Base-by-base conservation (phyloP, 305 asterid species). In the Rubia peregrina region DNA sequence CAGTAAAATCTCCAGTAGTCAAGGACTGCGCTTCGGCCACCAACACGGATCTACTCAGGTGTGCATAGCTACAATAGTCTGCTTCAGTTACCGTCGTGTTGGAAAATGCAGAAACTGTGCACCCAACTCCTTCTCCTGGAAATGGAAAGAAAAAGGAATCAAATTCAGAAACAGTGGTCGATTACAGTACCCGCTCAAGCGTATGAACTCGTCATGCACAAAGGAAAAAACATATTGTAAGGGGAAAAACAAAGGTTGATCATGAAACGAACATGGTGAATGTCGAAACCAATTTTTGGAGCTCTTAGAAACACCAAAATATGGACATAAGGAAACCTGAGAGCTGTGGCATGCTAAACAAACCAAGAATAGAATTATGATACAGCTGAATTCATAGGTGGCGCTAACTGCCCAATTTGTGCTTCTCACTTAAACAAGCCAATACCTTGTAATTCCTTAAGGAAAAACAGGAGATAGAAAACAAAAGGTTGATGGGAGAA, bases 61-160 rank as follows among this genome's bases (percentile, higher is more conserved):
- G 80, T 44, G 89, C 72, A 71, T 80, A 84, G 7, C 86, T 94
- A 59, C 98, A 93, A 30, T 90, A 88, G 65, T 84, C 96, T 33
- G 82, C 92, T 75, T 79, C 90, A 76, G 75, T 56, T 26, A 88
- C 88, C 56, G 26, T 65, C 62, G 71, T 75, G 9, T 79, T 84
- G 24, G 81, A 71, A 68, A 69, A 78, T 40, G 76, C 71, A n/a
- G 85, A 72, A 69, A 85, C 84, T 44, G 86, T 78, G 44, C 88
- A 63, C 26, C 94, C 96, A 30, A 93, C 85, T 82, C 94, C 97
- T 85, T 93, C 98, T 71, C 95, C 98, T 90, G 17, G 60, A n/a
- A 3, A 69, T 13, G 80, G 57, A 55, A 71, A 59, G 69, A 51
- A 33, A 9, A 41, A 22, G 64, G 62, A 43, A 53, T 19, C 7